Evolutionary conservation across 2,329 filamentous ascomycete genomes (phyloP).

Genomic region (Sporothrix inflata): DNA sequence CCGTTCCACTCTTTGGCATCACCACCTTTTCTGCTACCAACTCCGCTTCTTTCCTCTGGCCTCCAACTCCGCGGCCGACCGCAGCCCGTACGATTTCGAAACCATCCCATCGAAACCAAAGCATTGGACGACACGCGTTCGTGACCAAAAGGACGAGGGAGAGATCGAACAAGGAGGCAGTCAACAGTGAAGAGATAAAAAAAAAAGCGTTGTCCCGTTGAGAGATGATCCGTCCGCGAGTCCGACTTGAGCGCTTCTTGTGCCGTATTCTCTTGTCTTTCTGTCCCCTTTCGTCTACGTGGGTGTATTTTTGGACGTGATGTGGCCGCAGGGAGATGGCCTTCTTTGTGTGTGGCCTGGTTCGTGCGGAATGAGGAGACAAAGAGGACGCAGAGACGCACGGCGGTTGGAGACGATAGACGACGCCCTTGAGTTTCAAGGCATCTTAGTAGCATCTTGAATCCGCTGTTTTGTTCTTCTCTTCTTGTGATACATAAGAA

Average conservation of each 20-base stretch:
- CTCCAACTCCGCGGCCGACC: background rate
- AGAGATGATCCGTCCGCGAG: background rate
- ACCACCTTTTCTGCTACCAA: background rate
- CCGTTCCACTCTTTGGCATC: background rate
- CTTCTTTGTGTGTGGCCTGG: constrained; percentile 1
- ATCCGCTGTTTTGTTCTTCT: background rate
- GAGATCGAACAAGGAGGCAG: too few species aligned
- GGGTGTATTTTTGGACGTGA: constrained; percentile 8
- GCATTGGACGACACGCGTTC: constrained; percentile 3
- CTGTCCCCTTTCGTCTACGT: background rate
- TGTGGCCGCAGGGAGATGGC: constrained; percentile 11
- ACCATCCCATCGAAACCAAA: background rate
- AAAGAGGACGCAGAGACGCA: background rate
- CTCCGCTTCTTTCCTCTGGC: too few species aligned
- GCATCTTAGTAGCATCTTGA: background rate
- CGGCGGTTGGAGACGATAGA: background rate
- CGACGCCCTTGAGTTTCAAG: background rate
- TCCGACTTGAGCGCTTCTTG: constrained; percentile 22
- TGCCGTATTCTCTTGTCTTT: background rate
- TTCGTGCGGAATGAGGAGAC: background rate
- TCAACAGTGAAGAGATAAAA: too few species aligned
- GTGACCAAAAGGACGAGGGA: background rate
- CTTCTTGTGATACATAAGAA: constrained; percentile 12
- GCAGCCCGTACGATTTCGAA: constrained; percentile 6
- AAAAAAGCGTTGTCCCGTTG: too few species aligned